Evolutionary conservation across 2,329 filamentous ascomycete genomes (phyloP).

Genomic region (Triangularia verruculosa): DNA sequence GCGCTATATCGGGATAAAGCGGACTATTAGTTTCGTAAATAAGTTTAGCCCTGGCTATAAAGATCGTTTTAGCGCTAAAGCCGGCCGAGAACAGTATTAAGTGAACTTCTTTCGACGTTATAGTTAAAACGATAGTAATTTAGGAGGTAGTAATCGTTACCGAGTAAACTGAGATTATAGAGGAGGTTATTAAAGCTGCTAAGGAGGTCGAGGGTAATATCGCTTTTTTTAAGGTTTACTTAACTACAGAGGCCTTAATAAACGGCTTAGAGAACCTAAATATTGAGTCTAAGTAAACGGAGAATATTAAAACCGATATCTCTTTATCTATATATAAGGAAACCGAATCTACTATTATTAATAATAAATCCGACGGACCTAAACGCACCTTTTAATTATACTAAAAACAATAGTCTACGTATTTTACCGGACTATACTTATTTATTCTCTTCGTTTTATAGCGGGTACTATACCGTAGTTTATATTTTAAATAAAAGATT

Average conservation of each 20-base stretch:
- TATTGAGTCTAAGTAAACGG: background rate
- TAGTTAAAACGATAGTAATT: slow-evolving; percentile 3
- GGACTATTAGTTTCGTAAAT: slow-evolving; percentile 17
- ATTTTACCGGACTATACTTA: background rate
- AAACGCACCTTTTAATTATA: too few relatives aligned
- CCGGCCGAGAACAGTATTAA: background rate
- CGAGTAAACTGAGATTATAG: slow-evolving; percentile 26
- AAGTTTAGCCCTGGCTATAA: slow-evolving; percentile 18
- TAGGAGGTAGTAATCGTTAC: slow-evolving; percentile 25
- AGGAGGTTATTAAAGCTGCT: slow-evolving; percentile 23
- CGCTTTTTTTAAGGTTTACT: slow-evolving; percentile 2
- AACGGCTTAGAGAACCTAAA: slow-evolving; percentile 4
- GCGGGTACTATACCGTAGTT: background rate
- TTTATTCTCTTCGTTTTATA: background rate
- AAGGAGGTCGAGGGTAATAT: slow-evolving; percentile 22
- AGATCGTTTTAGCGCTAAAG: slow-evolving; percentile 5
- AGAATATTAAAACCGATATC: too few relatives aligned
- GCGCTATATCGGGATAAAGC: slow-evolving; percentile 1
- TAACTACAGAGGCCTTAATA: background rate
- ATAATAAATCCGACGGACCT: background rate
- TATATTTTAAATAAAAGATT: background rate
- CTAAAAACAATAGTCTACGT: too few relatives aligned
- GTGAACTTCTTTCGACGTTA: background rate
- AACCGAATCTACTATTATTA: background rate
- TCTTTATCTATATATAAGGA: slow-evolving; percentile 13